These are phyloP conservation scores for Talaromyces atroroseus DNA, from an alignment of 2,329 filamentous ascomycete species.

Conservation along the genomic window DNA sequence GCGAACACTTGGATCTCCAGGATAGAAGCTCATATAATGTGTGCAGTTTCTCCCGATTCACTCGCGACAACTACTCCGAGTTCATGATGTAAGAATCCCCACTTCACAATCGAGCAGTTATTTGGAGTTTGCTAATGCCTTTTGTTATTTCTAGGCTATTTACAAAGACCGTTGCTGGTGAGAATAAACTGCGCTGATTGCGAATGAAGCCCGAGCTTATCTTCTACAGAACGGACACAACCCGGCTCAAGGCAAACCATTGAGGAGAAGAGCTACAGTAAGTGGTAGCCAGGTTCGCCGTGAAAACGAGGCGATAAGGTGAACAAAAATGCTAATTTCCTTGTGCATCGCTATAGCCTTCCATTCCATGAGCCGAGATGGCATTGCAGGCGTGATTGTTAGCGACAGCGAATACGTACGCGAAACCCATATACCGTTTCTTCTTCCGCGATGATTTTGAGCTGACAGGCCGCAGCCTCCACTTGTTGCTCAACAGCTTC, in stretches of 20 bases:
- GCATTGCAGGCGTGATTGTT: slow-evolving; percentile 71
- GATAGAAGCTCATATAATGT: not conserved
- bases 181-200: not conserved
- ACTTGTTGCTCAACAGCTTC: slow-evolving; percentile 67
- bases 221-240: slow-evolving; percentile 59
- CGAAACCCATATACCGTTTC: not conserved
- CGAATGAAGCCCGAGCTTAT: slow-evolving; percentile 1
- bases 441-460: not conserved
- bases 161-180: slow-evolving; percentile 69
- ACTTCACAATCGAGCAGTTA: not conserved
- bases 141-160: slow-evolving; percentile 49
- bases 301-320: slow-evolving; percentile 15
- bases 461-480: slow-evolving; percentile 8
- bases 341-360: slow-evolving; percentile 45
- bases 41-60: slow-evolving; percentile 70
- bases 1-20: not conserved
- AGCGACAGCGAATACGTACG: slow-evolving; percentile 62
- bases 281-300: not conserved
- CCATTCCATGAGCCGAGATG: slow-evolving; percentile 67
- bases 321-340: not conserved
- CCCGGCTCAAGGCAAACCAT: slow-evolving; percentile 81
- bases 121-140: not conserved
- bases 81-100: slow-evolving; percentile 12
- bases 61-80: slow-evolving; percentile 56
- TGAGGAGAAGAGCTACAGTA: slow-evolving; percentile 46